Base-by-base conservation (phyloP, 2,329 filamentous ascomycete species). In the Aureobasidium sp. region DNA sequence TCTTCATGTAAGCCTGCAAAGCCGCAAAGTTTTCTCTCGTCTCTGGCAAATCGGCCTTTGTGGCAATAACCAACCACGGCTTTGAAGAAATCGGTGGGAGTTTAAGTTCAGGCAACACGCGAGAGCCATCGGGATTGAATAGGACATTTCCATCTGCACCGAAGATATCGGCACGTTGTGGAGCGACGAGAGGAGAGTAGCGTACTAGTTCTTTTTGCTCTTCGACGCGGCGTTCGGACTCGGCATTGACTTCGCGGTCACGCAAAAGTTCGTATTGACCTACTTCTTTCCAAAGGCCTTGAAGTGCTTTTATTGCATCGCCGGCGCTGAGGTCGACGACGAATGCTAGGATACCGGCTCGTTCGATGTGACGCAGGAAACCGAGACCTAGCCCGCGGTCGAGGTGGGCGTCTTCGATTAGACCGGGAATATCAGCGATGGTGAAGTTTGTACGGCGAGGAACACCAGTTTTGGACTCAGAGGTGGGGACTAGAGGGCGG, bases 31-130 rank as follows among this genome's bases (percentile, higher is more conserved):
- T 97, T 29, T 89, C 87, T 76, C 94, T 88, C 2, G 96, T 97
- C 4, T 87, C 87, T 4, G 90, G 88, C 64, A 97, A 77, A 76
- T 98, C 95, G 1, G 93, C 95, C 80, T 98, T 98, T 25, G 95
- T 98, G 1, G 93, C 95, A 50, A 98, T 90, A 7, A 98, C 95
- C 73, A 97, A 96, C 96, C 96, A 99, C 1, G 96, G 95, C 81
- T 99, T 99, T 40, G 88, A 88, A n/a, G 93, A 92, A 70, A 98
- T 97, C 47, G 91, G 89, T n/a, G 93, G 84, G 15, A 87, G 80
- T 43, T 79, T 78, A 40, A 87, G 77, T 29, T 80, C 83, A 47
- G 82, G 84, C 25, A 88, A 78, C 42, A 66, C 55, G 45, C 67
- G 33, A 54, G 71, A 68, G 38, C 69, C 66, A 27, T 71, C 66